Evolutionary conservation across 371 early-diverging fungal genomes (phyloP).

Genomic region (Synchytrium microbalum): DNA sequence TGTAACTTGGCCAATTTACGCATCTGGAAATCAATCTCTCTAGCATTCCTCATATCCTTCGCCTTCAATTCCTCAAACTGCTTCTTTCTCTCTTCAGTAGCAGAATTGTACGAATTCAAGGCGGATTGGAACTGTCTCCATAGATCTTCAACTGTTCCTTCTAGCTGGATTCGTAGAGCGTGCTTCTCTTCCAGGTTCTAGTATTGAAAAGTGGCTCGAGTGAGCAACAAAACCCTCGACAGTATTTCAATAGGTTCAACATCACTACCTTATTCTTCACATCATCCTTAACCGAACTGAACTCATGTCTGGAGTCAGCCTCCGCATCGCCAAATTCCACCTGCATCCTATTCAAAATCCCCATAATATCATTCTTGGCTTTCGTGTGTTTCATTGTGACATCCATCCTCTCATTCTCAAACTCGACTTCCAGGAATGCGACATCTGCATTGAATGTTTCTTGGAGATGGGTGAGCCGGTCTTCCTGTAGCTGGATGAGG

Average conservation of each 20-base stretch:
- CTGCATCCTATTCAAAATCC: constrained; percentile 42
- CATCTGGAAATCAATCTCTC: constrained; percentile 48
- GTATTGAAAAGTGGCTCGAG: neutral
- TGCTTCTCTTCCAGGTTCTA: constrained; percentile 53
- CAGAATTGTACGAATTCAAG: constrained; percentile 40
- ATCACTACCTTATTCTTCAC: constrained; percentile 44
- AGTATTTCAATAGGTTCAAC: neutral
- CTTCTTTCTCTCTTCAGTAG: constrained; percentile 44
- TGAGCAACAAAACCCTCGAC: neutral
- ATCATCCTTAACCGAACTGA: constrained; percentile 43
- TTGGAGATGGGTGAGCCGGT: constrained; percentile 31
- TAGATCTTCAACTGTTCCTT: constrained; percentile 47
- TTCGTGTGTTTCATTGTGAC: constrained; percentile 26
- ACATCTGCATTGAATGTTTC: constrained; percentile 34
- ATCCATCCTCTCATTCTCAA: constrained; percentile 35
- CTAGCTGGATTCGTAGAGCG: constrained; percentile 46
- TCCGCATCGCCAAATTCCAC: constrained; percentile 44
- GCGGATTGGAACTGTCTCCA: constrained; percentile 48
- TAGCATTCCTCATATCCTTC: constrained; percentile 43
- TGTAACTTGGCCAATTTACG: constrained; percentile 41
- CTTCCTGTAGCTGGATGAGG: constrained; percentile 39
- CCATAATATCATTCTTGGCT: constrained; percentile 37
- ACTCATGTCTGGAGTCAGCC: constrained; percentile 50
- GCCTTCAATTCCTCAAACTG: constrained; percentile 48
- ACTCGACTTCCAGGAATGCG: constrained; percentile 37